phyloP scores from a whole-genome alignment of 257 asterid genomes.

The Lavandula angustifolia region DNA sequence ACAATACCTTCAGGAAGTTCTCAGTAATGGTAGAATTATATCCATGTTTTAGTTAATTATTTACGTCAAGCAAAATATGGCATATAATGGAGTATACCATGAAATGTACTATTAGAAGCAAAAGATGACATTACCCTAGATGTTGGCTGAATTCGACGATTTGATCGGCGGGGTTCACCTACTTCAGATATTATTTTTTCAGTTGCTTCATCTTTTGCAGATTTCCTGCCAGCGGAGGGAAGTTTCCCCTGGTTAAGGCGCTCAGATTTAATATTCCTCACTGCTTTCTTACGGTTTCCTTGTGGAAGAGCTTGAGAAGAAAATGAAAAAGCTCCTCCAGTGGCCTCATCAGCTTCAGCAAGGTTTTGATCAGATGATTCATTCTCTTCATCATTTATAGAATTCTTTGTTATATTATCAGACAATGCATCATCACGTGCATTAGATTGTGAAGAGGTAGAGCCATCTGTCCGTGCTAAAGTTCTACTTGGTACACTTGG shows the following conservation, averaged over 20 bases:
- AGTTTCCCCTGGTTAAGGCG: conserved; percentile 56
- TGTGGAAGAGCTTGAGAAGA: conserved; percentile 53
- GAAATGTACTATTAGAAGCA: not conserved
- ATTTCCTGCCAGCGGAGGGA: conserved; percentile 48
- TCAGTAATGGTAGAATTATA: not conserved
- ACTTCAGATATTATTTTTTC: conserved; percentile 48
- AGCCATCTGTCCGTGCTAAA: conserved; percentile 53
- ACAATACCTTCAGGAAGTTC: conserved; percentile 23
- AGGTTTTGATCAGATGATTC: conserved; percentile 50
- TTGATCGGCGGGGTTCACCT: conserved; percentile 89
- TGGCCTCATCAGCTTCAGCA: conserved; percentile 49
- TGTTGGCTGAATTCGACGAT: conserved; percentile 94
- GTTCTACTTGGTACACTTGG: conserved; percentile 61
- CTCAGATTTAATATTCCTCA: conserved; percentile 47
- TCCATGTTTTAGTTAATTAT: not conserved
- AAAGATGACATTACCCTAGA: conserved; percentile 64
- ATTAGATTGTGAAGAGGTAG: conserved; percentile 45
- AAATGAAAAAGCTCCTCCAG: conserved; percentile 45
- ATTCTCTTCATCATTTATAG: conserved; percentile 48
- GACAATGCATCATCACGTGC: conserved; percentile 41
- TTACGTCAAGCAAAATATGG: conserved; percentile 2
- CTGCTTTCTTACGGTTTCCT: conserved; percentile 52
- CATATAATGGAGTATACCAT: conserved; percentile 5
- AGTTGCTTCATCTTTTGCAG: conserved; percentile 45
- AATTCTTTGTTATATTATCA: conserved; percentile 36